Base-by-base conservation (phyloP, 805 yeast species). In the Candida arabinofermentans region DNA sequence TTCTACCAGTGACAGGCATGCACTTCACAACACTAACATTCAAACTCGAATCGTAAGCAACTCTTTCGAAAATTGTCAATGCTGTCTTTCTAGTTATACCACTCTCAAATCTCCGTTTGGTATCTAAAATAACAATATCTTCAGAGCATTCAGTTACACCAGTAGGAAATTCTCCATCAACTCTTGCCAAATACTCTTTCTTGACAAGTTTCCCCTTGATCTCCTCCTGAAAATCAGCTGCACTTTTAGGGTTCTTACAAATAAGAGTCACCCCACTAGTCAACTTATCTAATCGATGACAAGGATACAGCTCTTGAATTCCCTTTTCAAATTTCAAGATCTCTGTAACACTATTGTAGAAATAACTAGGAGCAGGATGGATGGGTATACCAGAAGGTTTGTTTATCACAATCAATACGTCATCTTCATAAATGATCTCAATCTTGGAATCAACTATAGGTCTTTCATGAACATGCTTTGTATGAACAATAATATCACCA, bases 331-430 rank as follows among this genome's bases (percentile, higher is more conserved):
- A 47, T 42, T 70, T 66, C 34, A 75, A 35, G 1, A 76, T 68
- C 53, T 75, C 79, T 2, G 70, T 66, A 21, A 76, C 49, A 0
- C 74, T 60, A 53, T 76, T 77, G 48, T 67, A 65, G 37, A 53
- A 52, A 46, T 70, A 75, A 37, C 59, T 66, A 14, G 74, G 73
- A 1, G 74, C 69, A 0, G 82, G 81, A 51, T 76, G 81, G 2
- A 78, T 70, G 1, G 81, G 79, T 2, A 75, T 59, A 0, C 81
- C 81, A 2, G 70, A 59, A 0, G 81, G 81, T 48, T 77, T 77
- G 44, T 71, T 61, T 7, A 73, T 65, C 21, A 77, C 77, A 9
- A 75, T 38, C 4, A 74, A 24, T 6, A 50, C 22, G 7, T 51
- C 51, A 34, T 54, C 55, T 36, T 58, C 57, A 29, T 34, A 44